Percentiles rank a stretch among this genome's conserved stretches.
phyloP scores from a whole-genome alignment of 495 filamentous ascomycete genomes.

The Penicillium canescens region DNA sequence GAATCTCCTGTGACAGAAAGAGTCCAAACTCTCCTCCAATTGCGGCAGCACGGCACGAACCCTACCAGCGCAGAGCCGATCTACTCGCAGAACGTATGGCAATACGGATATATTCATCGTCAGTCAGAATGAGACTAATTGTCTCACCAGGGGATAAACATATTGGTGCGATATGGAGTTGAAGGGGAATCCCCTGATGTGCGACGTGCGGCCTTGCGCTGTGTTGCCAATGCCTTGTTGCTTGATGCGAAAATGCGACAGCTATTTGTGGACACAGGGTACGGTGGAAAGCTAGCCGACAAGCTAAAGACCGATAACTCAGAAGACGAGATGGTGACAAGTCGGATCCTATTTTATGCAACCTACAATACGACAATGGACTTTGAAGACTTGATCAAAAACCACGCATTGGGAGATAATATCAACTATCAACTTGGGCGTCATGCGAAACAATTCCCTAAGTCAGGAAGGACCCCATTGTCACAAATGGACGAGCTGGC shows the following conservation, averaged over 20 bases:
- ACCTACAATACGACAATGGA: slow-evolving; percentile 79
- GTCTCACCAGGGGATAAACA: slow-evolving; percentile 66
- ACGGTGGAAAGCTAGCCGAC: slow-evolving; percentile 66
- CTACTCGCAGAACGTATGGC: slow-evolving; percentile 46
- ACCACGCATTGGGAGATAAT: slow-evolving; percentile 68
- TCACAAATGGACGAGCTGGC: slow-evolving; percentile 76
- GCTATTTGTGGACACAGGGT: slow-evolving; percentile 78
- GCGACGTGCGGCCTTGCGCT: slow-evolving; percentile 77
- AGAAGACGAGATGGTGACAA: slow-evolving; percentile 87
- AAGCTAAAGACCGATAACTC: slow-evolving; percentile 72
- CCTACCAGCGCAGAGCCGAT: slow-evolving; percentile 73
- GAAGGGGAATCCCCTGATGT: slow-evolving; percentile 56
- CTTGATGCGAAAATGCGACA: slow-evolving; percentile 71
- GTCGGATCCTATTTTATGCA: slow-evolving; percentile 79
- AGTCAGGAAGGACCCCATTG: slow-evolving; percentile 38
- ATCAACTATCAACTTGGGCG: slow-evolving; percentile 68
- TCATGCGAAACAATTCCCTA: slow-evolving; percentile 63
- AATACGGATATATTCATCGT: background rate
- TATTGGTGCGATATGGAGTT: slow-evolving; percentile 71
- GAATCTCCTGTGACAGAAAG: slow-evolving; percentile 49
- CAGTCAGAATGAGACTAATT: slow-evolving; percentile 18
- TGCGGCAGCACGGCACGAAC: slow-evolving; percentile 78
- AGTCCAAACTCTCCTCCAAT: slow-evolving; percentile 62
- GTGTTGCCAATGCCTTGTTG: slow-evolving; percentile 84
- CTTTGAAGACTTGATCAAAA: slow-evolving; percentile 65